phyloP scores from a whole-genome alignment of 176 grass and related monocot species.

The Aegilops sharonensis region DNA sequence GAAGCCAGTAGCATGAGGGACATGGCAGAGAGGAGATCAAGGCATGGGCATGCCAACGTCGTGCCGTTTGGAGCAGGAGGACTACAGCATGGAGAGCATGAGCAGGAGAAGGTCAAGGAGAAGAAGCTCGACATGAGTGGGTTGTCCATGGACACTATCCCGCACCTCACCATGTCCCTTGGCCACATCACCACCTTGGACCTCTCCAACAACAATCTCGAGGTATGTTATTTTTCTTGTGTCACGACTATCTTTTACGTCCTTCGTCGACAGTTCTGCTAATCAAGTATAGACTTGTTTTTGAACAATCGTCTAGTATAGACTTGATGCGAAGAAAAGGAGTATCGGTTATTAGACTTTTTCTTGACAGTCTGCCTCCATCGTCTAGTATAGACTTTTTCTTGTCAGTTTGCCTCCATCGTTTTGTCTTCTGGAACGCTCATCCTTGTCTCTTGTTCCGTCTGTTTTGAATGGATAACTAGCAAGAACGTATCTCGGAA shows the following conservation, averaged over 20 bases:
- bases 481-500: constrained; percentile 20
- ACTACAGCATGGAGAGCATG: constrained; percentile 26
- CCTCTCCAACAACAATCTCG: constrained; percentile 93
- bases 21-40: constrained; percentile 49
- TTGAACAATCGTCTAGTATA: too few species aligned
- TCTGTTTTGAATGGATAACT: constrained; percentile 5
- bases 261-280: neutral
- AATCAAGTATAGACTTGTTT: neutral
- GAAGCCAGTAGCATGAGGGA: constrained; percentile 30
- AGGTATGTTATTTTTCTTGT: constrained; percentile 30
- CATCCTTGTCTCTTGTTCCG: neutral
- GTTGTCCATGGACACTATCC: constrained; percentile 70
- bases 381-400: neutral
- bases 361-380: too few species aligned
- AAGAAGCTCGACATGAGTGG: constrained; percentile 74
- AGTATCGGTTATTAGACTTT: too few species aligned
- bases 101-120: constrained; percentile 33
- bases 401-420: neutral
- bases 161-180: constrained; percentile 65
- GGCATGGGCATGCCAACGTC: constrained; percentile 22
- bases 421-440: neutral
- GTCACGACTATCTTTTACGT: too few species aligned
- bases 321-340: too few species aligned
- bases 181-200: constrained; percentile 74
- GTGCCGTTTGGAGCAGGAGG: constrained; percentile 50